Base-by-base conservation (phyloP, 305 asterid genomes). In the Fraxinus latifolia region DNA sequence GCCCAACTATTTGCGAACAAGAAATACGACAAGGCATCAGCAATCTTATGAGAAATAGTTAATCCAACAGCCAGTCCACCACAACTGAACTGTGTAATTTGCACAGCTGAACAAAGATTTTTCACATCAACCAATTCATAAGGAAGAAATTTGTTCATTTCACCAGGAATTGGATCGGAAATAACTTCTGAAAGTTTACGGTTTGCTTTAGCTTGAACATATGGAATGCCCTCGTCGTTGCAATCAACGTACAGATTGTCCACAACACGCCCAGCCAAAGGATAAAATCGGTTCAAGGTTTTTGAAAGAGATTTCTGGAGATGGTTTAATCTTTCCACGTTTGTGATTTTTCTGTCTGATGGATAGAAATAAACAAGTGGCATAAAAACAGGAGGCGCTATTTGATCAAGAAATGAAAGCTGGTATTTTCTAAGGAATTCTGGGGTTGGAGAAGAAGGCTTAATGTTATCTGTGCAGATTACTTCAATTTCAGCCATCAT, bases 341-440 rank as follows among this genome's bases (percentile, higher is more conserved):
- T 82, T 19, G 84, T 7, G 4, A 82, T 1, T 6, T 25, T 33
- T 74, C 47, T 9, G 6, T 80, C 62, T 39, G 76, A 5, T 33
- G 60, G 60, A 34, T 87, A 89, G 80, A 89, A 87, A 79, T 86
- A 87, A 9, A 86, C 23, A 0, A 83, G 68, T 11, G 89, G 85
- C 76, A 77, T 44, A 84, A 82, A 86, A 6, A 79, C 3, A 0
- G 87, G 83, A 2, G 88, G 86, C 9, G 89, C 67, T 1, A 81
- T 36, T 80, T 84, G 89, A 77, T 89, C 89, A 55, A 89, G 90
- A 83, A 87, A 86, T 12, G 92, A 89, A 12, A 89, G 89, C 1
- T 77, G 55, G 84, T 89, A 82, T 21, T 77, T 84, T 25, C 75
- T 42, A 0, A 79, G 83, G 7, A 77, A 58, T 12, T 85, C 39